phyloP scores from a whole-genome alignment of 2,329 filamentous ascomycete species.

The Colletotrichum musae region DNA sequence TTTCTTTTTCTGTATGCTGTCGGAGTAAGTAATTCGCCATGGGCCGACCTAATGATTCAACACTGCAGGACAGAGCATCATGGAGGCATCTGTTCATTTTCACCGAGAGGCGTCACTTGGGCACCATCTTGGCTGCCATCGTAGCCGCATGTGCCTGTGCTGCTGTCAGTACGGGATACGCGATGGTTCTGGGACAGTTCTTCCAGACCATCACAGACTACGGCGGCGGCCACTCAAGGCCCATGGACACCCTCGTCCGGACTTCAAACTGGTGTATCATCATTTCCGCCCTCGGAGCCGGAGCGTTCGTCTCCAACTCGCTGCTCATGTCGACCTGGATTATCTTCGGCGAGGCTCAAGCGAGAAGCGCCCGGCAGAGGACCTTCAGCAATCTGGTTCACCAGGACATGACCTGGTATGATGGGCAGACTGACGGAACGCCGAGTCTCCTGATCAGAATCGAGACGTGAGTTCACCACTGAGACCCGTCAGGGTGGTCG shows the following conservation, averaged over 20 bases:
- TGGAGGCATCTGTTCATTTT: conserved; percentile 78
- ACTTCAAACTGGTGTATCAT: conserved; percentile 72
- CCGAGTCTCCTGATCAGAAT: conserved; percentile 79
- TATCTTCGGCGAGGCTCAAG: conserved; percentile 85
- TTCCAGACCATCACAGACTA: conserved; percentile 80
- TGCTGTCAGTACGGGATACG: conserved; percentile 73
- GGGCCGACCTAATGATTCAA: not conserved
- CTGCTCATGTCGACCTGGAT: conserved; percentile 80
- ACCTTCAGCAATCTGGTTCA: conserved; percentile 70
- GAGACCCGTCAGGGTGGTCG: not conserved
- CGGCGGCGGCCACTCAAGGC: conserved; percentile 67
- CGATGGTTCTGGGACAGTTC: conserved; percentile 80
- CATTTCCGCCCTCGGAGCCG: conserved; percentile 74
- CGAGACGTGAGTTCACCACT: conserved; percentile 73
- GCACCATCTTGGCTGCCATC: conserved; percentile 68
- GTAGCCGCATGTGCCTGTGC: conserved; percentile 72
- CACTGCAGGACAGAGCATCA: conserved; percentile 40
- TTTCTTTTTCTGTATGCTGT: not conserved
- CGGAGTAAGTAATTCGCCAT: not conserved
- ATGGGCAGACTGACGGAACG: conserved; percentile 79
- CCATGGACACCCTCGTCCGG: conserved; percentile 65
- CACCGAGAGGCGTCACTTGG: conserved; percentile 72
- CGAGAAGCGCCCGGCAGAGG: conserved; percentile 72
- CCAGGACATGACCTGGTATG: conserved; percentile 83
- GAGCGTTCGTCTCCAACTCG: conserved; percentile 77